Base-by-base conservation (phyloP, 768 basidiomycete species). In the Boletus sensibilis region DNA sequence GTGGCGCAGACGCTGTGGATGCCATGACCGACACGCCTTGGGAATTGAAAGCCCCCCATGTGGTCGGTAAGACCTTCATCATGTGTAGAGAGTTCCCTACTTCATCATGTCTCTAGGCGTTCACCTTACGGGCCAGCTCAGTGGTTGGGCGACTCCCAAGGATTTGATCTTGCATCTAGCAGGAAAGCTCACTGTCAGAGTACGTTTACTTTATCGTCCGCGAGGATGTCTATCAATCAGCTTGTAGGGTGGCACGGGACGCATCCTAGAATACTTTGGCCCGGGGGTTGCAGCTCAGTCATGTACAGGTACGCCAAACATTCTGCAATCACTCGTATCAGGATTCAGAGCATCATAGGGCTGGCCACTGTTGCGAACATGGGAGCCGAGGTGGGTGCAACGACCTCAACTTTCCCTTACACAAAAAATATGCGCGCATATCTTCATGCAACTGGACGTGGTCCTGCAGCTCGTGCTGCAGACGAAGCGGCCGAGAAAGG, bases 351-450 rank as follows among this genome's bases (percentile, higher is more conserved):
- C 38, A 12, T 45, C 43, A 29, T 48, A 90, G 90, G 92, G 53
- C 76, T 97, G 52, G 97, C 96, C 1, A 98, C 97, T 2, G 90
- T 99, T 53, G 90, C 92, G 42, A 98, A 99, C 74, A 99, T 98
- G 97, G 97, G 97, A 49, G 97, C 97, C 13, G 97, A 99, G 78
- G 95, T 98, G n/a, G 97, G 97, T 38, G 97, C 97, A n/a, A 99
- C 97, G 1, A 98, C 97, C 0, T 96, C 95, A 1, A 93, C 90
- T 7, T 99, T 99, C 81, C 95, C 96, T 5, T 99, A 98, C 74
- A 94, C 93, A 16, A 74, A 82, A 18, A 84, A 85, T 65, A 98
- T 98, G 96, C 81, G 85, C 33, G 79, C 84, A 35, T 99, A 98
- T 74, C 83, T 99, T 31, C 78, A 83, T 60, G 94, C 94, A 20